Evolutionary conservation across 345 rosid genomes (phyloP), one percentile per base, ranked within the genome.

Genomic region (Acer saccharum): DNA sequence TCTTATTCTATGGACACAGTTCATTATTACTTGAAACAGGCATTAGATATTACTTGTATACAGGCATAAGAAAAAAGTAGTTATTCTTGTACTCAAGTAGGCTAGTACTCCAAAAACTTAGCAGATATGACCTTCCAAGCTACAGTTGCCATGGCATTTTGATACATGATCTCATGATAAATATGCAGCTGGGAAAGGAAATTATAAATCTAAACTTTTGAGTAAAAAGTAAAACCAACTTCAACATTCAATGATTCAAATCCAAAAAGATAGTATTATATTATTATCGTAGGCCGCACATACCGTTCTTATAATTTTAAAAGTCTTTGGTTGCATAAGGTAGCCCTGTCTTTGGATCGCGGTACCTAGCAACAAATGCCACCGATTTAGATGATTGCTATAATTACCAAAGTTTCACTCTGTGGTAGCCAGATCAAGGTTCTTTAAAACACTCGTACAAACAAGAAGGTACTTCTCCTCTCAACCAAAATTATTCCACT

Each of bases 311-410:
- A 96, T 86, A 65, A 88, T 90, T 87, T 88, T 92, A 80, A 94
- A 96, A 73, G 97, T 92, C 98, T 75, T 66, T 88, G 17, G 94
- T 94, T 35, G 99, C 95, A 83, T 93, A 94, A 61, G 97, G 89
- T 64, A 87, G 80, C 29, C 97, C 97, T n/a, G 98, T 91, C 89
- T 86, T 93, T 69, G 99, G 98, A 89, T 96, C 99, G 14, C 90
- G 87, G 80, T 94, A 96, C 83, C 99, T 96, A 75, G 76, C 64
- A 82, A 68, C 64, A 41, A 78, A 69, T 21, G 39, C 74, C 39
- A 82, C 74, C 39, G 82, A 71, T 41, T 72, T 76, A 78, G 46
- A 43, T 39, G 69, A 67, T n/a, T 58, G 25, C 50, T 12, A 29
- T 14, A 16, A 65, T 13, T 5, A 54, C 23, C 39, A 20, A 75